Conservation (phyloP, 148 eudicot genomes). For the Rhododendron henanense region DNA sequence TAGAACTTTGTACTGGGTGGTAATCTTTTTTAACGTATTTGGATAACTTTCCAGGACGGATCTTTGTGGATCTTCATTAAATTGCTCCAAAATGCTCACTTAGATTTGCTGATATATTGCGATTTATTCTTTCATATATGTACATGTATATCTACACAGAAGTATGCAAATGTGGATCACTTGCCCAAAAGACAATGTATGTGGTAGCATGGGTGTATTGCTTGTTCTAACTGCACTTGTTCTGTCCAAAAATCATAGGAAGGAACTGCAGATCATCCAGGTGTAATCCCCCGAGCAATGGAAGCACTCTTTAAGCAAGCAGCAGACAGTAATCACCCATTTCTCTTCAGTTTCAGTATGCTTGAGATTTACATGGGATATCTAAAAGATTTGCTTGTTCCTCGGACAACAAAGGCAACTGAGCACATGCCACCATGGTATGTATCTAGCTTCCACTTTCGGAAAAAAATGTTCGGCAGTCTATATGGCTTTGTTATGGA, state of each 20-base stretch:
- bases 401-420: slow-evolving; percentile 9
- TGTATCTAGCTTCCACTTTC: background rate
- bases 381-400: slow-evolving; percentile 21
- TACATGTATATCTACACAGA: background rate
- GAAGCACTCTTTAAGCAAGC: slow-evolving; percentile 16
- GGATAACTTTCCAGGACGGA: background rate
- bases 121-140: background rate
- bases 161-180: background rate
- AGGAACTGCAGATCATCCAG: background rate
- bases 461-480: background rate
- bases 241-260: slow-evolving; percentile 4
- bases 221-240: background rate
- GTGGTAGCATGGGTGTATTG: background rate
- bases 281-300: background rate
- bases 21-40: background rate
- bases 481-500: background rate
- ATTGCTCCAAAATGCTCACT: background rate
- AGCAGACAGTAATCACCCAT: slow-evolving; percentile 13
- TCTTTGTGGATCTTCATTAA: background rate
- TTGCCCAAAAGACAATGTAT: background rate
- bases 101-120: background rate
- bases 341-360: slow-evolving; percentile 22
- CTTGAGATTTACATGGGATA: slow-evolving; percentile 24
- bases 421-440: slow-evolving; percentile 1
- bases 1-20: background rate